Evolutionary conservation across 2,329 filamentous ascomycete genomes (phyloP).

Genomic region (Elsinoe batatas): DNA sequence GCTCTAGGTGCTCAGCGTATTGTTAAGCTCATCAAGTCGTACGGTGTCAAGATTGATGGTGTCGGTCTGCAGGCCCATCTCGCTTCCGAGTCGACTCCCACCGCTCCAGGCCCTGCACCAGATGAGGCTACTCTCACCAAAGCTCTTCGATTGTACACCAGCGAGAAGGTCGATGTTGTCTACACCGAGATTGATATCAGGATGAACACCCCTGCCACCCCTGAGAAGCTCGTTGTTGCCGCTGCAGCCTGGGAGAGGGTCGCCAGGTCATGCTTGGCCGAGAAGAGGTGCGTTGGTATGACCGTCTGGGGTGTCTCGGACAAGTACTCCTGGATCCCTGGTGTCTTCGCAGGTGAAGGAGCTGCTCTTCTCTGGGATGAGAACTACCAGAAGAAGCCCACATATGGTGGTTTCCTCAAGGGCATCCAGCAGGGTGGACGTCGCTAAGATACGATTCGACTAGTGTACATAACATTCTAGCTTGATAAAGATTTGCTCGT

Average conservation of each 20-base stretch:
- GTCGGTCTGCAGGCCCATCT: constrained; percentile 47
- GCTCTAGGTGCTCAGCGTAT: constrained; percentile 20
- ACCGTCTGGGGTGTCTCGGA: constrained; percentile 44
- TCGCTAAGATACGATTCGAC: constrained; percentile 10
- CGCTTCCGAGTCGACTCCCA: constrained; percentile 21
- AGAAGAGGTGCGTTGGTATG: constrained; percentile 30
- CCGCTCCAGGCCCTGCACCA: constrained; percentile 16
- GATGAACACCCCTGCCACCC: constrained; percentile 23
- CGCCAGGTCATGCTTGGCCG: constrained; percentile 29
- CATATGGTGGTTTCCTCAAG: constrained; percentile 25
- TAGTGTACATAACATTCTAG: background rate
- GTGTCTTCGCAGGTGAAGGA: constrained; percentile 29
- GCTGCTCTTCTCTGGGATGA: constrained; percentile 37
- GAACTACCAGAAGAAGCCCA: constrained; percentile 38
- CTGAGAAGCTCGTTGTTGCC: constrained; percentile 30
- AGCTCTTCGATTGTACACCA: constrained; percentile 40
- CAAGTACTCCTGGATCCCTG: constrained; percentile 33
- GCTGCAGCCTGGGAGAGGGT: constrained; percentile 36
- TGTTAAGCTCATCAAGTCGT: constrained; percentile 20
- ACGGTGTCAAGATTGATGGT: constrained; percentile 27
- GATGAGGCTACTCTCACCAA: constrained; percentile 30
- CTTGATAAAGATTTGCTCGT: background rate
- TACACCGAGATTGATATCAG: constrained; percentile 56
- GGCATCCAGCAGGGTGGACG: constrained; percentile 18
- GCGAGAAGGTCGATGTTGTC: constrained; percentile 47